phyloP scores from a whole-genome alignment of 768 basidiomycete genomes.

The Termitomyces sp. region DNA sequence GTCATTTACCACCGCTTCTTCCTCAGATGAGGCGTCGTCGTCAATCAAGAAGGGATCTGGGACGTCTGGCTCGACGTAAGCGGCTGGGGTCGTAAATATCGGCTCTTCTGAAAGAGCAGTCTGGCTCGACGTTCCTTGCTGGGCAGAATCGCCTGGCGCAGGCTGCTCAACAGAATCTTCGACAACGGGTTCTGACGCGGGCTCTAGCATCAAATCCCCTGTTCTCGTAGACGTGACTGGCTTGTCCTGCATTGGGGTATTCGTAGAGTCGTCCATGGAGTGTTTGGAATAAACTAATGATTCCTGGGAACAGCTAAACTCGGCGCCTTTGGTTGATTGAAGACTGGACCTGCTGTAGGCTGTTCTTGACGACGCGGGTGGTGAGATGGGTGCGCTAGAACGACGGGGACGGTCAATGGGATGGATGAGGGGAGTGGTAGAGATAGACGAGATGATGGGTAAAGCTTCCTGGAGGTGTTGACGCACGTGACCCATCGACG shows the following conservation, averaged over 20 bases:
- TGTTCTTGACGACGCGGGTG: slow-evolving; percentile 17
- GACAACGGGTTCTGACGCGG: not conserved
- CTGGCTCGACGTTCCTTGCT: not conserved
- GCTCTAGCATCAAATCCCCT: not conserved
- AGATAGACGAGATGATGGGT: slow-evolving; percentile 25
- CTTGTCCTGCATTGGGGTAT: not conserved
- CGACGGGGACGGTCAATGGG: slow-evolving; percentile 28
- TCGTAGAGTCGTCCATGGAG: slow-evolving; percentile 6
- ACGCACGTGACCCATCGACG: slow-evolving; percentile 18
- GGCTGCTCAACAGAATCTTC: slow-evolving; percentile 7
- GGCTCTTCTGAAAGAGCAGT: slow-evolving; percentile 17
- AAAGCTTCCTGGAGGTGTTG: slow-evolving; percentile 23
- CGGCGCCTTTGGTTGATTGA: slow-evolving; percentile 10
- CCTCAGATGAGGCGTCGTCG: slow-evolving; percentile 45
- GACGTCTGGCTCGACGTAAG: slow-evolving; percentile 44
- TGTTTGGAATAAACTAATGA: slow-evolving; percentile 5
- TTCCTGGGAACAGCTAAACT: slow-evolving; percentile 10
- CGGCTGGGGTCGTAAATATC: slow-evolving; percentile 26
- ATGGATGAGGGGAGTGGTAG: slow-evolving; percentile 39
- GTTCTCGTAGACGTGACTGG: not conserved
- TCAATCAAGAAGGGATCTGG: slow-evolving; percentile 66
- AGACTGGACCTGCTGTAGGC: slow-evolving; percentile 18
- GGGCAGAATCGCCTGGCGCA: not conserved
- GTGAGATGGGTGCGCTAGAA: slow-evolving; percentile 17
- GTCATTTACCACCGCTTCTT: slow-evolving; percentile 32